Percentiles rank a stretch among this genome's conserved stretches.
These are phyloP conservation scores for Pistacia integerrima DNA, from an alignment of 345 rosid genomes.

Conservation along the genomic window DNA sequence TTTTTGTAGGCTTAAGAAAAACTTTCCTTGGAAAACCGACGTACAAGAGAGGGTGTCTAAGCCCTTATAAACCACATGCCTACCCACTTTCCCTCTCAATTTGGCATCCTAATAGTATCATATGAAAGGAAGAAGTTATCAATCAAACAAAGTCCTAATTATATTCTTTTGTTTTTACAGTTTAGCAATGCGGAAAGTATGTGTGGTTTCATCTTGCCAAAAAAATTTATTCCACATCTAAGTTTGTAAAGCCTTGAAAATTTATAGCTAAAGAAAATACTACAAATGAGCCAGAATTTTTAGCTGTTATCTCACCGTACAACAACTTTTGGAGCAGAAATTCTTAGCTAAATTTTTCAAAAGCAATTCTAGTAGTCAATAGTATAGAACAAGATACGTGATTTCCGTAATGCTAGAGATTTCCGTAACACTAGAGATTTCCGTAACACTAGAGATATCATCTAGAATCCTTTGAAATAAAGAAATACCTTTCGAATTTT, in stretches of 20 bases:
- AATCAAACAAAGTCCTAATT: background rate
- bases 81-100: no score
- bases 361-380: background rate
- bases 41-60: no score
- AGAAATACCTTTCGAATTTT: background rate
- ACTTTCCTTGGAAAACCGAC: no score
- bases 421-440: background rate
- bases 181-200: background rate
- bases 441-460: background rate
- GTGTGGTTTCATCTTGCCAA: background rate
- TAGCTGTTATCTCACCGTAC: background rate
- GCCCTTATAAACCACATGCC: no score
- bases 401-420: no score
- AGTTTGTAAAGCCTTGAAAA: background rate
- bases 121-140: background rate
- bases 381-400: background rate
- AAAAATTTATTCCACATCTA: background rate
- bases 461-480: background rate
- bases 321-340: no score
- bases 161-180: background rate
- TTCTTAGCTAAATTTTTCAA: background rate
- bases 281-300: background rate
- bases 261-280: background rate
- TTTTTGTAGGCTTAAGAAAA: no score
- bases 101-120: background rate